Evolutionary conservation across 2,329 filamentous ascomycete genomes (phyloP), one percentile per base, ranked within the genome.

Genomic region (Orbilia javanica): DNA sequence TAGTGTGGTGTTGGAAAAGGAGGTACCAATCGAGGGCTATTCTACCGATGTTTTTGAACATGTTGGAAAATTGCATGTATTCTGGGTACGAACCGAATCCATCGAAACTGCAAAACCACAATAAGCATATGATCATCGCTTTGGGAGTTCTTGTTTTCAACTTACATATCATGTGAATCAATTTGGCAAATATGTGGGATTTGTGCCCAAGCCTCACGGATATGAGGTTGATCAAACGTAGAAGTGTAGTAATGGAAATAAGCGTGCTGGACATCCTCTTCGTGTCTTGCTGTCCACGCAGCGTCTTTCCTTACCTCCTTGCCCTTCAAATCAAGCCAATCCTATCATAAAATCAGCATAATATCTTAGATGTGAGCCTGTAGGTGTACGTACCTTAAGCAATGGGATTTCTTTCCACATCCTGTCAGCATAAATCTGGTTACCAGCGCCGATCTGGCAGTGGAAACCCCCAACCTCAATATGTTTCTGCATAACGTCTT

Each of bases 231-330:
- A 83, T 99, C 96, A 83, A 99, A 98, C 84, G 98, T 95, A 81
- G 94, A 97, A 0, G 94, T 97, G 83, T 99, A 99, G 84, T 97
- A 99, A 84, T 99, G 96, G 84, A 99, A 99, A 85, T 97, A 99
- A 6, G 96, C 94, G 84, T 98, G 94, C 1, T 92, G 91, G 18
- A 97, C 93, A 82, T 99, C 96, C 82, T 99, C 95, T 83, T 99
- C 94, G 82, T 98, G 93, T 62, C 93, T 91, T 2, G 95, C 93
- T 6, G 94, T 97, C 96, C 96, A 99, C 50, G 91, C 88, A 0
- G 93, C 91, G 81, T 91, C 96, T 86, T 94, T 97, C 74, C 96
- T 89, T 81, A 94, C 96, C 70, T 98, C 96, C 80, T 97, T 94
- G 4, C 96, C 96, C 82, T 92, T 94, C 85, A 94, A 96, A 8